These are phyloP conservation scores for Termitomyces sp. DNA, from an alignment of 768 basidiomycete species.

Conservation along the genomic window DNA sequence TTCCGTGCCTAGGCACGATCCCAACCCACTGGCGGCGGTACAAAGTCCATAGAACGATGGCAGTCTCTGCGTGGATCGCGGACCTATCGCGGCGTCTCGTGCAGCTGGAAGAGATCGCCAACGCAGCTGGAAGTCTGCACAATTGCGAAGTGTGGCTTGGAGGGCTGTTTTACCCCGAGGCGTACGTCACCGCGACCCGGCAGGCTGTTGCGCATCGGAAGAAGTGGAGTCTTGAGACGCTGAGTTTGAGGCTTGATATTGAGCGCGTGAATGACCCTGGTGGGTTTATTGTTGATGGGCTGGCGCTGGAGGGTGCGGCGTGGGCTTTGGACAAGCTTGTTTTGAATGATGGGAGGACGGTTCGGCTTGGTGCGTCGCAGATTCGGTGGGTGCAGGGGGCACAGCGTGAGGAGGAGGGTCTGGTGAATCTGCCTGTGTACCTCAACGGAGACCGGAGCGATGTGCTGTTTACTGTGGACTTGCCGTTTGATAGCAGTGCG, in stretches of 20 bases:
- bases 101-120: conserved; percentile 77
- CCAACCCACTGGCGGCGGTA: conserved; percentile 87
- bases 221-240: conserved; percentile 89
- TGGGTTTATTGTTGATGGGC: conserved; percentile 85
- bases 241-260: conserved; percentile 77
- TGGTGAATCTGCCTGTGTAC: conserved; percentile 88
- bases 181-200: conserved; percentile 92
- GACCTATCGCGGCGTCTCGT: conserved; percentile 75
- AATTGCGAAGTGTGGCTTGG: conserved; percentile 89
- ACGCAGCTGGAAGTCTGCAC: conserved; percentile 51
- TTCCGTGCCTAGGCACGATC: conserved; percentile 61
- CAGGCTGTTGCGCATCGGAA: conserved; percentile 94
- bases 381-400: conserved; percentile 76
- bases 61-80: conserved; percentile 82
- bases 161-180: conserved; percentile 94
- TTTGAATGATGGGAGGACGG: conserved; percentile 85
- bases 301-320: conserved; percentile 83
- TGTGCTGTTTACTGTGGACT: conserved; percentile 84
- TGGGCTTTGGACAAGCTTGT: conserved; percentile 67
- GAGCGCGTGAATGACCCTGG: conserved; percentile 74
- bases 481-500: conserved; percentile 71
- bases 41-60: conserved; percentile 81
- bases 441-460: conserved; percentile 87
- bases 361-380: conserved; percentile 77
- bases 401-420: conserved; percentile 28